Evolutionary conservation across 768 basidiomycete species (phyloP).

Genomic region (Lyophyllum atratum): DNA sequence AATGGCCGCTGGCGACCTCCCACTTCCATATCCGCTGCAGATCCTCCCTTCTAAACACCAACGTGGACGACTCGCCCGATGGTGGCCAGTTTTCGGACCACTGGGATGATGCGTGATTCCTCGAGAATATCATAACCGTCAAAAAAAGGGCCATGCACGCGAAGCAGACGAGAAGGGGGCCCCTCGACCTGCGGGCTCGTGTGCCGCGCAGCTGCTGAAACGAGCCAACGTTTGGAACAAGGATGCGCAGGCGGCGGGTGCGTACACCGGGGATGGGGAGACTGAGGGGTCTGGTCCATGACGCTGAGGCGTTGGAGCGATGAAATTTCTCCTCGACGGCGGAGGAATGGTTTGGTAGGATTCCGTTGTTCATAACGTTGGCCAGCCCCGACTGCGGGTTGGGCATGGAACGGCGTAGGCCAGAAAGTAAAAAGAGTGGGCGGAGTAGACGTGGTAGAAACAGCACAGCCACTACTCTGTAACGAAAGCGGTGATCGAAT

Average conservation of each 20-base stretch:
- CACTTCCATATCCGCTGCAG: conserved; percentile 89
- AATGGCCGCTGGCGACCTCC: conserved; percentile 91
- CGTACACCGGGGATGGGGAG: conserved; percentile 60
- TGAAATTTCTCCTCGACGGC: conserved; percentile 45
- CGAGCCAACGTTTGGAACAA: conserved; percentile 53
- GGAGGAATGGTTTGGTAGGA: conserved; percentile 45
- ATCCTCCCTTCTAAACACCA: conserved; percentile 71
- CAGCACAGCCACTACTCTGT: conserved; percentile 21
- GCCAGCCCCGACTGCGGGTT: conserved; percentile 13
- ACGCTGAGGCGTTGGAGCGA: conserved; percentile 25
- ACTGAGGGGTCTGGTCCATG: conserved; percentile 58
- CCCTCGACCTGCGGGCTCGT: conserved; percentile 54
- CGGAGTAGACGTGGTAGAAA: conserved; percentile 20
- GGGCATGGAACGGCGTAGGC: conserved; percentile 9
- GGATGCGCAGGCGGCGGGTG: conserved; percentile 58
- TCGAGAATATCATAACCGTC: conserved; percentile 46
- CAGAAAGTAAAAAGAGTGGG: conserved; percentile 9
- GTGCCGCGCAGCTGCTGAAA: conserved; percentile 44
- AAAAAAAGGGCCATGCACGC: conserved; percentile 54
- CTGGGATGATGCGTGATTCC: conserved; percentile 41
- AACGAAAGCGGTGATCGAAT: neutral
- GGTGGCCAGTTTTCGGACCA: conserved; percentile 43
- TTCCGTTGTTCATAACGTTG: conserved; percentile 28
- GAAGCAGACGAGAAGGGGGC: conserved; percentile 53
- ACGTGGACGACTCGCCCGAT: conserved; percentile 56